Percentiles rank a stretch among this genome's conserved stretches.
Evolutionary conservation across 768 basidiomycete genomes (phyloP).

Genomic region (Ramaria sp.): DNA sequence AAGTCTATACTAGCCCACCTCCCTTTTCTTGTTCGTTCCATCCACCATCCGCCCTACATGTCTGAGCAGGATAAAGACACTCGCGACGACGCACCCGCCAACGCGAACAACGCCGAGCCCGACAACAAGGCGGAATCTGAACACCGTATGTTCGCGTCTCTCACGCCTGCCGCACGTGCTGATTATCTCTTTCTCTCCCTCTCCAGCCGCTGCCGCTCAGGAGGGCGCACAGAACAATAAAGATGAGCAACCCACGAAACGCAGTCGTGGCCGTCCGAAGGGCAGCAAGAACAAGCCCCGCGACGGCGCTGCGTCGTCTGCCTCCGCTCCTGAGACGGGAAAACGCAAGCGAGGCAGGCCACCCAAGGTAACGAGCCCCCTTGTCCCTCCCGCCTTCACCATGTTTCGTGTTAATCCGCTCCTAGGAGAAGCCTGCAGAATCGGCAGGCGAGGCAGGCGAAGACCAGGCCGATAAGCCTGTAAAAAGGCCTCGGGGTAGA

Average conservation of each 20-base stretch:
- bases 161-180: slow-evolving; percentile 13
- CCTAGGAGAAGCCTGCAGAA: slow-evolving; percentile 32
- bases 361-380: slow-evolving; percentile 32
- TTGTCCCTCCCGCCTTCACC: slow-evolving; percentile 14
- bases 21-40: slow-evolving; percentile 36
- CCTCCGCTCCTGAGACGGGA: slow-evolving; percentile 17
- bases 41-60: slow-evolving; percentile 32
- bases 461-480: slow-evolving; percentile 32
- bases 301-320: slow-evolving; percentile 23
- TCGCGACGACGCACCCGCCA: slow-evolving; percentile 35
- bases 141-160: slow-evolving; percentile 1
- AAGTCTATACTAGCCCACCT: slow-evolving; percentile 34
- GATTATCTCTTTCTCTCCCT: slow-evolving; percentile 17
- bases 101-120: slow-evolving; percentile 5
- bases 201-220: slow-evolving; percentile 27
- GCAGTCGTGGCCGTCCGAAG: slow-evolving; percentile 81
- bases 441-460: slow-evolving; percentile 22
- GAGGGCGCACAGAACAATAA: background rate
- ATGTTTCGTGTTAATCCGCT: slow-evolving; percentile 19
- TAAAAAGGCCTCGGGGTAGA: slow-evolving; percentile 62
- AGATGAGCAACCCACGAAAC: slow-evolving; percentile 35
- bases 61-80: slow-evolving; percentile 41
- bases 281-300: slow-evolving; percentile 72
- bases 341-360: slow-evolving; percentile 42
- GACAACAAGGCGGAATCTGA: slow-evolving; percentile 14